Percentiles rank a stretch among this genome's conserved stretches.
phyloP scores from a whole-genome alignment of 495 filamentous ascomycete species.

The Xylaria curta region DNA sequence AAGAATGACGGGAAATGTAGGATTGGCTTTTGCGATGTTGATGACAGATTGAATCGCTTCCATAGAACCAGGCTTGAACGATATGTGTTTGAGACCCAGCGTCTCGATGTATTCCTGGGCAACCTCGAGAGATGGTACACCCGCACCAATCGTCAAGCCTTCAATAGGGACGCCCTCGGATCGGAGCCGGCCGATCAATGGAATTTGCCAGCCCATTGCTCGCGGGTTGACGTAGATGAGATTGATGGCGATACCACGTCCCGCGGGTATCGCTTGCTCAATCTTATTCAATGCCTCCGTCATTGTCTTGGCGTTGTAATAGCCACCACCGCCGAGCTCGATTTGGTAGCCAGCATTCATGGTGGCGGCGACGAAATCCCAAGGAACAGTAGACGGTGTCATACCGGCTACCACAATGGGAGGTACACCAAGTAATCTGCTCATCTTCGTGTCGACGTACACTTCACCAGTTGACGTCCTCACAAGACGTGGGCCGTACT shows the following conservation, averaged over 20 bases:
- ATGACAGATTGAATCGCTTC: conserved; percentile 90
- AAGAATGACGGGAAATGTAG: conserved; percentile 84
- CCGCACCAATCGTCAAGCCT: conserved; percentile 91
- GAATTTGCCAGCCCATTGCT: conserved; percentile 98
- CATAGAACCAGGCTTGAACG: conserved; percentile 91
- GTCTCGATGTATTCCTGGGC: conserved; percentile 94
- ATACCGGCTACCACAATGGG: conserved; percentile 93
- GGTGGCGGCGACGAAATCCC: conserved; percentile 90
- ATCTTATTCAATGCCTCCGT: conserved; percentile 89
- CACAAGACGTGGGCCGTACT: conserved; percentile 86
- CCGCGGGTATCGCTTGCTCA: conserved; percentile 83
- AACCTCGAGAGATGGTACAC: conserved; percentile 92
- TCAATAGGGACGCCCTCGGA: conserved; percentile 92
- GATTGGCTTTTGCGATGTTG: conserved; percentile 91
- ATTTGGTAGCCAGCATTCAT: conserved; percentile 94
- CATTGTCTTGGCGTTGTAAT: conserved; percentile 91
- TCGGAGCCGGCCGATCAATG: conserved; percentile 81
- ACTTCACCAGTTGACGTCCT: conserved; percentile 86
- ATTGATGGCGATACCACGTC: conserved; percentile 92
- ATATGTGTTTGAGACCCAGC: conserved; percentile 91
- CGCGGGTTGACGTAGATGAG: conserved; percentile 96
- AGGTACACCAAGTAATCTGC: conserved; percentile 84
- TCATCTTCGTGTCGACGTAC: conserved; percentile 98
- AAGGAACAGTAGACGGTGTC: conserved; percentile 88
- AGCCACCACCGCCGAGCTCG: conserved; percentile 87